Percentiles rank a stretch among this genome's conserved stretches.
phyloP scores from a whole-genome alignment of 2,329 filamentous ascomycete species.

The Pleoardoris graminearum region DNA sequence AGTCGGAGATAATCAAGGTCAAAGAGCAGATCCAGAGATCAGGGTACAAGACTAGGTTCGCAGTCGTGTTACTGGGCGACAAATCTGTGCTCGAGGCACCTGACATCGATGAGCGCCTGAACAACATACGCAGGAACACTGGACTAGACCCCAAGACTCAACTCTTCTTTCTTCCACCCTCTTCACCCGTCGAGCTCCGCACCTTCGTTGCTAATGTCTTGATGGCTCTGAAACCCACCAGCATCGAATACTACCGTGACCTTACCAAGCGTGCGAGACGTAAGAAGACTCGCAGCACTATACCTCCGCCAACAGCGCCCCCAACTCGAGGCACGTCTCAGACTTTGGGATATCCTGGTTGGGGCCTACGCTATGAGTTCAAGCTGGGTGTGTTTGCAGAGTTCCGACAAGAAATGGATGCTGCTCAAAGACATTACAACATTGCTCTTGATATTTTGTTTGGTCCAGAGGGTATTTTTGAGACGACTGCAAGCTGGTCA shows the following conservation, averaged over 20 bases:
- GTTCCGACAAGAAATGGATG: constrained; percentile 90
- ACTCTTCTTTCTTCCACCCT: constrained; percentile 79
- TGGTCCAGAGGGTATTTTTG: constrained; percentile 76
- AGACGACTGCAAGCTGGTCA: constrained; percentile 87
- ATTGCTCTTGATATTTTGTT: constrained; percentile 84
- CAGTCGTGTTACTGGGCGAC: constrained; percentile 77
- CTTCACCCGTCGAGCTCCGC: constrained; percentile 70
- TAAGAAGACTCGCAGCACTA: constrained; percentile 78
- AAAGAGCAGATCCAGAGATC: constrained; percentile 70
- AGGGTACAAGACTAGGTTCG: constrained; percentile 76
- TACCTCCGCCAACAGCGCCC: constrained; percentile 79
- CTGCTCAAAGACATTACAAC: constrained; percentile 81
- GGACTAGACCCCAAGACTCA: constrained; percentile 78
- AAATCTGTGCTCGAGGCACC: constrained; percentile 61
- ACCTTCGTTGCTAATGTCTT: constrained; percentile 76
- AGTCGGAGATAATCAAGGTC: constrained; percentile 79
- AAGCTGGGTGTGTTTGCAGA: constrained; percentile 90
- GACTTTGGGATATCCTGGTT: constrained; percentile 80
- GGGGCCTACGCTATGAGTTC: constrained; percentile 94
- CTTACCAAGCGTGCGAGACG: constrained; percentile 88
- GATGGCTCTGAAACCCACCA: constrained; percentile 69
- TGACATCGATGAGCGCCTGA: constrained; percentile 74
- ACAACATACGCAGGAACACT: constrained; percentile 76
- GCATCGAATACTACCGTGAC: constrained; percentile 90
- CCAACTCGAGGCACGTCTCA: constrained; percentile 84